These are phyloP conservation scores for Podospora bellae-mahoneyi DNA, from an alignment of 495 filamentous ascomycete genomes.

Conservation along the genomic window DNA sequence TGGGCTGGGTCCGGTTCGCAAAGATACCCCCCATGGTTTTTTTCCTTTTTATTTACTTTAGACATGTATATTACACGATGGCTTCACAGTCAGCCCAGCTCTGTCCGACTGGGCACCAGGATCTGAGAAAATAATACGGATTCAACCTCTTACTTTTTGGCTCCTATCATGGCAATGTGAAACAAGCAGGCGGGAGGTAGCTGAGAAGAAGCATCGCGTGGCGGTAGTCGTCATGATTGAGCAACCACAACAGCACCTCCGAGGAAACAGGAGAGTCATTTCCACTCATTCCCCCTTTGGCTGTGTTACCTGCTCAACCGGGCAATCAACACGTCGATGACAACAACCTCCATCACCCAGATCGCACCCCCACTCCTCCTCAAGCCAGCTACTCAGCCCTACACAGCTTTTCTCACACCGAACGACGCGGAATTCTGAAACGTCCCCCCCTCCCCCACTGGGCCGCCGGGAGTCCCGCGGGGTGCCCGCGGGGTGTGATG, in stretches of 20 bases:
- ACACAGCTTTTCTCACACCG: not conserved
- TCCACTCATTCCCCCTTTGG: not conserved
- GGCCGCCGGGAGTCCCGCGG: no score
- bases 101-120: not conserved
- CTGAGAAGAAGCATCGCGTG: conserved; percentile 3
- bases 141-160: conserved; percentile 4
- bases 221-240: not conserved
- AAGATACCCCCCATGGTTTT: conserved; percentile 43
- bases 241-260: not conserved
- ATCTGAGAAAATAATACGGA: conserved; percentile 4
- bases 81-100: conserved; percentile 39
- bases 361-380: not conserved
- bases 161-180: not conserved
- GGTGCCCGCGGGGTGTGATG: not conserved
- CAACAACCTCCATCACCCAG: not conserved
- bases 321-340: not conserved
- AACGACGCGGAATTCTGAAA: not conserved
- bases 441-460: no score
- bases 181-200: not conserved
- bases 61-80: conserved; percentile 47
- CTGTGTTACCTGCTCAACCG: not conserved
- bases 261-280: not conserved
- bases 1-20: conserved; percentile 49
- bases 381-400: not conserved
- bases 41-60: conserved; percentile 34